These are phyloP conservation scores for Pulveroboletus sp. DNA, from an alignment of 768 basidiomycete species.

Conservation along the genomic window DNA sequence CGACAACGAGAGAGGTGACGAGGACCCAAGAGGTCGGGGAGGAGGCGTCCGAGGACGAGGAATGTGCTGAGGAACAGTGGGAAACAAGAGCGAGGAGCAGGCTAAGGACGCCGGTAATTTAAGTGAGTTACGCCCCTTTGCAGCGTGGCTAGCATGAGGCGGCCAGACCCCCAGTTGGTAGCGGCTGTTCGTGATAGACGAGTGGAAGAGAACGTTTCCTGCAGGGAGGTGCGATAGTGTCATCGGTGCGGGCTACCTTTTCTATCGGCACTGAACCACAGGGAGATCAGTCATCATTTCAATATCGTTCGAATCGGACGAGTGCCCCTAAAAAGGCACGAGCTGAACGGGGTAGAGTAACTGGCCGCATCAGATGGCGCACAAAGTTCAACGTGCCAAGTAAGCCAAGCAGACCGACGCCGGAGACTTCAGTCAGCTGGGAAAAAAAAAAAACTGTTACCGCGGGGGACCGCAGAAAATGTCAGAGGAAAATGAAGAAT, in stretches of 20 bases:
- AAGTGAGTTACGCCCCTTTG: slow-evolving; percentile 29
- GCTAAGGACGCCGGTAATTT: slow-evolving; percentile 26
- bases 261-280: slow-evolving; percentile 24
- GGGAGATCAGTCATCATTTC: slow-evolving; percentile 32
- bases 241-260: slow-evolving; percentile 20
- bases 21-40: slow-evolving; percentile 24
- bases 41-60: slow-evolving; percentile 21
- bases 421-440: neutral
- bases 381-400: slow-evolving; percentile 11
- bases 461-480: neutral
- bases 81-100: slow-evolving; percentile 25
- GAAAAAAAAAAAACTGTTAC: neutral
- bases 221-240: slow-evolving; percentile 27
- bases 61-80: slow-evolving; percentile 17
- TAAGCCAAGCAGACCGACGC: neutral
- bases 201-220: slow-evolving; percentile 25
- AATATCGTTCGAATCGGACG: slow-evolving; percentile 19
- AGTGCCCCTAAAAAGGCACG: slow-evolving; percentile 26
- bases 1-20: slow-evolving; percentile 14
- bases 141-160: slow-evolving; percentile 36
- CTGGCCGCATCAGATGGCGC: neutral
- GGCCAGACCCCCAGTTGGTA: slow-evolving; percentile 26
- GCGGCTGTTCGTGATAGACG: slow-evolving; percentile 33
- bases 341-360: slow-evolving; percentile 2
- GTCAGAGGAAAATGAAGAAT: slow-evolving; percentile 4